These are phyloP conservation scores for Clarireedia sp. DNA, from an alignment of 2,329 filamentous ascomycete genomes.

Conservation along the genomic window DNA sequence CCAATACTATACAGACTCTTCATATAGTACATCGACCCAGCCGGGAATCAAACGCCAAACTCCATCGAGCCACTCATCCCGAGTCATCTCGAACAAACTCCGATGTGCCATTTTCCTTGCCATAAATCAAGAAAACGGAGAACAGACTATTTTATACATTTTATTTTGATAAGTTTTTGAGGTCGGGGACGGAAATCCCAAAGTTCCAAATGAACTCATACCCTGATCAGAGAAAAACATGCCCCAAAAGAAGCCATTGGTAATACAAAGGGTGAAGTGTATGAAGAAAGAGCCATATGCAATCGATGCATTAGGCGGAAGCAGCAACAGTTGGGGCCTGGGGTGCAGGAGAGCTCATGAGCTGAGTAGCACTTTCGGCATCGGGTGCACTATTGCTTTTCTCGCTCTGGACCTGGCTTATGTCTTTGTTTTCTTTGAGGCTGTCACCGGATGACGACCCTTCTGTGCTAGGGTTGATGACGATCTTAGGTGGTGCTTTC, in stretches of 20 bases:
- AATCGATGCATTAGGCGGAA: constrained; percentile 3
- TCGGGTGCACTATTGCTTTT: constrained; percentile 51
- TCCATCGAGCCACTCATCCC: constrained; percentile 7
- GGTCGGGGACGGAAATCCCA: too few relatives aligned
- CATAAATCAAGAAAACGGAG: background rate
- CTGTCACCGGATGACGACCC: constrained; percentile 41
- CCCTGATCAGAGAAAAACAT: too few relatives aligned
- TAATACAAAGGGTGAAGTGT: constrained; percentile 6
- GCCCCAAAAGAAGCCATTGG: background rate
- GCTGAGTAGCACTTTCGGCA: constrained; percentile 46
- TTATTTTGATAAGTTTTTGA: background rate
- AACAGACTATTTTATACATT: constrained; percentile 6
- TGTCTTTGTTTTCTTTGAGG: constrained; percentile 59
- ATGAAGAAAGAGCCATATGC: constrained; percentile 4
- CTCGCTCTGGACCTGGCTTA: constrained; percentile 45
- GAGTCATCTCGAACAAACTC: background rate
- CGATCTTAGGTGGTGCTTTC: constrained; percentile 60
- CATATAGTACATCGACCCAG: background rate
- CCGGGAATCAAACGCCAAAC: constrained; percentile 3
- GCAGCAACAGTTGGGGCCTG: constrained; percentile 11
- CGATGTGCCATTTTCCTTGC: background rate
- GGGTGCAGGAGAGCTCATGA: constrained; percentile 42
- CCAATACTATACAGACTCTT: background rate
- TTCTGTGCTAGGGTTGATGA: constrained; percentile 38
- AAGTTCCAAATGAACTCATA: too few relatives aligned